phyloP scores from a whole-genome alignment of 441 rosid species.

The Euphorbia celastroides region DNA sequence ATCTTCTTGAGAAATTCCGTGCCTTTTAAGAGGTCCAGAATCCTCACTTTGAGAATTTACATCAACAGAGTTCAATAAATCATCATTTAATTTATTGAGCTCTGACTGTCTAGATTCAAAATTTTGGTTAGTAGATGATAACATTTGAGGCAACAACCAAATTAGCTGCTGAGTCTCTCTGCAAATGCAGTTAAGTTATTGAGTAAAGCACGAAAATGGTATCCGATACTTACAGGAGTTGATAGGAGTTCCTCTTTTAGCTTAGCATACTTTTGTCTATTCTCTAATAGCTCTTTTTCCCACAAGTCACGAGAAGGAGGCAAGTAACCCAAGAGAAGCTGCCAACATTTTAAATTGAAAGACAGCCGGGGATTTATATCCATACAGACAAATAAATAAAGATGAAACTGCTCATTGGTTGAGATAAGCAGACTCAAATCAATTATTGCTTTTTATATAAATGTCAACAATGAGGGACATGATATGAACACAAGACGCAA shows the following conservation, averaged over 20 bases:
- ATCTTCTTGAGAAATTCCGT: slow-evolving; percentile 57
- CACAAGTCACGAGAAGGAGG: slow-evolving; percentile 53
- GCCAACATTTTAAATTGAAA: slow-evolving; percentile 15
- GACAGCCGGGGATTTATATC: slow-evolving; percentile 8
- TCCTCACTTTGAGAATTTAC: slow-evolving; percentile 25
- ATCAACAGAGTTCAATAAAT: slow-evolving; percentile 24
- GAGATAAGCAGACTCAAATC: neutral
- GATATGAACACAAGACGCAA: neutral
- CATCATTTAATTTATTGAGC: slow-evolving; percentile 27
- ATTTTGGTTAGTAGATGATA: slow-evolving; percentile 26
- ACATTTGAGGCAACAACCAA: no score
- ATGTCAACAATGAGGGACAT: neutral
- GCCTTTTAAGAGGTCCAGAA: slow-evolving; percentile 54
- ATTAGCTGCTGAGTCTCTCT: neutral
- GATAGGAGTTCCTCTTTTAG: slow-evolving; percentile 58
- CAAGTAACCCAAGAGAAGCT: slow-evolving; percentile 62
- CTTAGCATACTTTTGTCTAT: slow-evolving; percentile 46
- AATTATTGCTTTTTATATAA: neutral
- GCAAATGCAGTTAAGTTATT: slow-evolving; percentile 10
- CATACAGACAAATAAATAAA: neutral
- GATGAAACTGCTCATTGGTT: neutral
- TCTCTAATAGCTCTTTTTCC: slow-evolving; percentile 55
- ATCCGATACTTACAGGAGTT: slow-evolving; percentile 55
- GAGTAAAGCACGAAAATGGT: neutral
- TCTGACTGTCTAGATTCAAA: slow-evolving; percentile 57